Evolutionary conservation across 225 moss, liverwort and hornwort species (phyloP), one percentile per base, ranked within the genome.

Genomic region (Thuidium tamariscinum): DNA sequence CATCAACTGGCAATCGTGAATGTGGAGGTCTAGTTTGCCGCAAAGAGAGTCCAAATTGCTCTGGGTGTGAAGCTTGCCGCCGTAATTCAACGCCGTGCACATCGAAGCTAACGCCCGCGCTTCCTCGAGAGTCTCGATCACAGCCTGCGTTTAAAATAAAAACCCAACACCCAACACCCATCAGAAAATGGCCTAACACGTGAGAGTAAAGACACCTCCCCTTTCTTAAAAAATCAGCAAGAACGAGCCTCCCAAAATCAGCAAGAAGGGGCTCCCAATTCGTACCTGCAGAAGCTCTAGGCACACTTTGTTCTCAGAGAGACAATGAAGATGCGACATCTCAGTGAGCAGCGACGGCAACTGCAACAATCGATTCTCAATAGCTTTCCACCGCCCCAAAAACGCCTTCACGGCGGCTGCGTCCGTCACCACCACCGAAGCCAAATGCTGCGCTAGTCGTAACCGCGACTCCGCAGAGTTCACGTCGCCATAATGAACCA

Each of bases 1-100:
- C 95, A 97, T 95, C 57, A 97, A 92, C 91, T 96, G 95, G 29
- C 96, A 96, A 82, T 97, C 97, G 65, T 97, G 97, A 32, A 96
- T 91, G 72, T 96, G 97, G 44, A 95, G 86, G 86, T 95, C 95
- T 5, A 97, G 90, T 65, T 95, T 95, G 5, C 94, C 95, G 10
- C 93, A 92, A 3, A 97, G 84, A 11, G 97, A 95, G 79, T 97
- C 97, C 46, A 97, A 91, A 88, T 95, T 95, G 52, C 96, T 96
- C 89, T 97, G 96, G 80, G 96, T 97, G 54, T 97, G 97, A 12
- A 97, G 93, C 90, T 97, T 97, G 34, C 97, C 97, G 2, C 96
- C 94, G n/a, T 95, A 97, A 79, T 88, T 97, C 32, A 97, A 91
- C 59, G 89, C 92, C 18, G 97, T 97, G 74, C 97, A 97, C 66